Evolutionary conservation across 331 rosid species (phyloP), one percentile per base, ranked within the genome.

Genomic region (Pyrus hybrid): DNA sequence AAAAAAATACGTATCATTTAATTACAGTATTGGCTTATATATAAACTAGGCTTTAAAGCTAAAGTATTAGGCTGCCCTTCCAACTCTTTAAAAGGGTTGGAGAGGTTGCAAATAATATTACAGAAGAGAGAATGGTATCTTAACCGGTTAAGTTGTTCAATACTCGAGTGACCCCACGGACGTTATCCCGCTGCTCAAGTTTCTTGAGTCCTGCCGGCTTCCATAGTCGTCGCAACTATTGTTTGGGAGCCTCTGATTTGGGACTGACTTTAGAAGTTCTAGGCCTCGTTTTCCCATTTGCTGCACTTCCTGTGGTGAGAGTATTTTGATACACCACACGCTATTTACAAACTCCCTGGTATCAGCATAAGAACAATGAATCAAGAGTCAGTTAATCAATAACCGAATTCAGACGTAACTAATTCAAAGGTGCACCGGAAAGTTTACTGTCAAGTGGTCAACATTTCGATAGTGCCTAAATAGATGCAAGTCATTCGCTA

Each of bases 311-410:
- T 88, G 93, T 17, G 96, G 97, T 4, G 97, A 90, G 37, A 92
- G 96, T 84, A 92, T 92, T 85, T 90, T 90, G 84, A 92, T 92
- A 67, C 90, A 90, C 96, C 96, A 92, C 60, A 90, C 96, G 17
- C 90, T 89, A 77, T 68, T 93, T 71, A 93, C 93, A 51, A 93
- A 93, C 88, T 93, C 98, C 92, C 98, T 93, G 93, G 54, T 47
- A 65, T 67, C 71, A 25, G 76, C 78, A 75, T 80, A 45, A 56
- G 76, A 77, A 14, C 13, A 63, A 41, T 13, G 60, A 71, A 71
- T 66, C 79, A 71, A 65, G 58, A 68, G 47, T 73, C 23, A 33
- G 72, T n/a, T 17, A 63, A 69, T 29, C 7, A 33, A 11, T 67
- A 70, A 75, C 23, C 18, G 8, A 65, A 12, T 32, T 12, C 4